Evolutionary conservation across 306 rosid species (phyloP).

Genomic region (Spatholobus suberectus): DNA sequence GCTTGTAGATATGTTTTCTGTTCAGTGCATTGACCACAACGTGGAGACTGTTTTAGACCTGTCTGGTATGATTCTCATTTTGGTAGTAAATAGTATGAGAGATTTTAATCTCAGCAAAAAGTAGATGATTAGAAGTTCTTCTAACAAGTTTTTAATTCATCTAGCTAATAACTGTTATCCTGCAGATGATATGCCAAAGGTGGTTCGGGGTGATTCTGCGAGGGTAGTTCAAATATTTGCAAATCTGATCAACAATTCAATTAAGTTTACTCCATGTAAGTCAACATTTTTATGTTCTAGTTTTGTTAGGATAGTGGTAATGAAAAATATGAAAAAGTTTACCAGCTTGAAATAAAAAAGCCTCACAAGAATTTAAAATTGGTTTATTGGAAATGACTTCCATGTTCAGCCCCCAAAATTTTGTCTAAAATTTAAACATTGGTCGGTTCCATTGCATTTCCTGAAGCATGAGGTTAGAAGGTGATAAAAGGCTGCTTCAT

Average conservation of each 20-base stretch:
- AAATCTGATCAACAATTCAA: slow-evolving; percentile 93
- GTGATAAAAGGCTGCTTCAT: slow-evolving; percentile 33
- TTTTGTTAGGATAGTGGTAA: background rate
- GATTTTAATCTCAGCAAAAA: slow-evolving; percentile 24
- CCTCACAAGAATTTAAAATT: background rate
- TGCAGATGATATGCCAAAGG: slow-evolving; percentile 90
- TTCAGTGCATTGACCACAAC: slow-evolving; percentile 94
- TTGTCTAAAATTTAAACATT: background rate
- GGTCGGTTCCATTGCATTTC: background rate
- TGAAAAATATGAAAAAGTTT: background rate
- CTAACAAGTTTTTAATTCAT: slow-evolving; percentile 26
- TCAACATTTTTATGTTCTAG: background rate
- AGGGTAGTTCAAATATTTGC: slow-evolving; percentile 98
- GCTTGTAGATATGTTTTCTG: slow-evolving; percentile 97
- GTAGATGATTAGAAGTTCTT: background rate
- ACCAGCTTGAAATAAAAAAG: background rate
- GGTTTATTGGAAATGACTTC: background rate
- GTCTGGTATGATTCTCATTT: slow-evolving; percentile 64
- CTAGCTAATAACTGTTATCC: slow-evolving; percentile 28
- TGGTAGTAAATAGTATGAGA: slow-evolving; percentile 20
- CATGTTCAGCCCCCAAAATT: background rate
- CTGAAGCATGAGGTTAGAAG: background rate
- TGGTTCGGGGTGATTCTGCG: slow-evolving; percentile 94
- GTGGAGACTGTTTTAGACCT: slow-evolving; percentile 95
- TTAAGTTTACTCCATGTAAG: slow-evolving; percentile 96